These are phyloP conservation scores for Verticillium albo-atrum DNA, from an alignment of 2,329 filamentous ascomycete species.

Conservation along the genomic window DNA sequence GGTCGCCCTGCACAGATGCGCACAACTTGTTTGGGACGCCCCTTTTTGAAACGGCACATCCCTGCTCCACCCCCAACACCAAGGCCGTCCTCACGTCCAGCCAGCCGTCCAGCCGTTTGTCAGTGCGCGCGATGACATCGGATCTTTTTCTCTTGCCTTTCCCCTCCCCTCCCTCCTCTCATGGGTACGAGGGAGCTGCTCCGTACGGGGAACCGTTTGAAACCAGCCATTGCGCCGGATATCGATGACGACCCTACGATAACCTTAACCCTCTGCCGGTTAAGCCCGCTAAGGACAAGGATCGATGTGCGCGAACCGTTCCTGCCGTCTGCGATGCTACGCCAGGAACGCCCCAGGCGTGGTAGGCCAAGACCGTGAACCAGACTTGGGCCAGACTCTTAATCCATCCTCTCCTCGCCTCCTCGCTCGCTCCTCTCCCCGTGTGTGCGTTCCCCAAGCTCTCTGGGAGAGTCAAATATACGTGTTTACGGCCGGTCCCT, in stretches of 20 bases:
- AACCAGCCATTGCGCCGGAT: neutral
- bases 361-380: neutral
- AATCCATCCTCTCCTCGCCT: neutral
- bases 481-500: neutral
- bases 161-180: neutral
- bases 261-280: neutral
- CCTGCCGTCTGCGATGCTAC: neutral
- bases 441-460: conserved; percentile 5
- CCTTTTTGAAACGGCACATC: conserved; percentile 1
- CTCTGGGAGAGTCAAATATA: conserved; percentile 12
- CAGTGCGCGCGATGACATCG: neutral
- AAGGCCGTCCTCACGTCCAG: neutral
- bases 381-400: neutral
- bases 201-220: conserved; percentile 1
- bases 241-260: neutral
- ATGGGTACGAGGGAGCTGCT: neutral
- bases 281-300: neutral
- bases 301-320: neutral
- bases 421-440: neutral
- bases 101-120: neutral
- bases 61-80: neutral
- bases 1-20: neutral
- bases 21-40: neutral
- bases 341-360: neutral
- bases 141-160: neutral